A percentile compares a stretch with the other conserved stretches of the same genome.
These are phyloP conservation scores for Clitoria ternatea DNA, from an alignment of 306 rosid genomes.

Conservation along the genomic window DNA sequence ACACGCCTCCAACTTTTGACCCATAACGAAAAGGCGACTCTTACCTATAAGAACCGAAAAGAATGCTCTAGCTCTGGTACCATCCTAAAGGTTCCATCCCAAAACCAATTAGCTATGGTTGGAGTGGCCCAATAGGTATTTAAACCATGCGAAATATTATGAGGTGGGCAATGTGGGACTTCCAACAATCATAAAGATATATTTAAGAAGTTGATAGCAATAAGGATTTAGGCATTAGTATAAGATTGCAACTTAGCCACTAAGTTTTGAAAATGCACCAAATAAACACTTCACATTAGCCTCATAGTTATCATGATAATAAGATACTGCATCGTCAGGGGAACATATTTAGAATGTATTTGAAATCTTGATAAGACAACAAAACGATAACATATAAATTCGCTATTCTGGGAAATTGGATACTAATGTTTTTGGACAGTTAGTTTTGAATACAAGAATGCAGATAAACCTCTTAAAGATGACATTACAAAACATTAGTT, in stretches of 20 bases:
- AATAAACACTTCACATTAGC: not conserved
- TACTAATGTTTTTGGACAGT: not conserved
- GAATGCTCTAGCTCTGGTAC: too few species aligned
- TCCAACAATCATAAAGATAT: too few species aligned
- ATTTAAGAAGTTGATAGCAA: conserved; percentile 3
- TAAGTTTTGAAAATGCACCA: conserved; percentile 13
- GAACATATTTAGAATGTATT: not conserved
- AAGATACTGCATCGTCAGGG: not conserved
- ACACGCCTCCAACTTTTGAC: too few species aligned
- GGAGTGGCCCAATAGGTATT: too few species aligned
- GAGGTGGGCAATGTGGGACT: too few species aligned
- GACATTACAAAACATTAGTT: not conserved
- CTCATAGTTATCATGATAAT: not conserved
- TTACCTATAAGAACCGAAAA: too few species aligned
- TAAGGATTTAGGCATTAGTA: not conserved
- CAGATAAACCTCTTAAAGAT: not conserved
- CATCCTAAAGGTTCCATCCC: too few species aligned
- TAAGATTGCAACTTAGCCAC: not conserved
- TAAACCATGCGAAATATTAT: too few species aligned
- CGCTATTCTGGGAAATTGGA: conserved; percentile 3
- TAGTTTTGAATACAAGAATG: not conserved
- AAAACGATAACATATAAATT: not conserved
- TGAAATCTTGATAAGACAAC: not conserved
- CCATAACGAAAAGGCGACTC: too few species aligned
- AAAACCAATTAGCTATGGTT: too few species aligned